Conservation (phyloP, 1,139 yeast species). For the Taphrina deformans region DNA sequence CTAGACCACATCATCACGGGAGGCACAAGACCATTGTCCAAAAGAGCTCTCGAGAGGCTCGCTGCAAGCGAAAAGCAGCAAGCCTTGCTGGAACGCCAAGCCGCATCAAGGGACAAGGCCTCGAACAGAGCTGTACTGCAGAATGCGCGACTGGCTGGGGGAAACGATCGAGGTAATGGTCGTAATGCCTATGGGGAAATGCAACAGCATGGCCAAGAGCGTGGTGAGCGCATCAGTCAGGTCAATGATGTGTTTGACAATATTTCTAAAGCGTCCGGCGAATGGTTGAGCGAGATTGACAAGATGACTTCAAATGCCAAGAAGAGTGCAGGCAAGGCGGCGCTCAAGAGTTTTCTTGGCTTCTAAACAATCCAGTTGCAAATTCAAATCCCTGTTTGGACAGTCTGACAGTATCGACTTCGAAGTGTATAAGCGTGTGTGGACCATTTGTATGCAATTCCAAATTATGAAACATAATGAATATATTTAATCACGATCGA, state of each 20-base stretch:
- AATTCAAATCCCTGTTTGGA: no score
- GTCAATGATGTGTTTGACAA: constrained; percentile 43
- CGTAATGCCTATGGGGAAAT: constrained; percentile 34
- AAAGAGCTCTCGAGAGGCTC: constrained; percentile 42
- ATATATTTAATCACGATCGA: no score
- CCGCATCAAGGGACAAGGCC: constrained; percentile 40
- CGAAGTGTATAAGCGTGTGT: no score
- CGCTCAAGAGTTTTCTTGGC: constrained; percentile 7
- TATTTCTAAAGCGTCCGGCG: constrained; percentile 44
- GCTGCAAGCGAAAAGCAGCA: constrained; percentile 38
- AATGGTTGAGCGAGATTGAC: constrained; percentile 43
- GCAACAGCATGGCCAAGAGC: constrained; percentile 37
- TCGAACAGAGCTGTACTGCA: constrained; percentile 41
- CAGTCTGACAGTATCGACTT: no score
- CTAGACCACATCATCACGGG: constrained; percentile 50
- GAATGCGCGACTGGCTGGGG: constrained; percentile 40
- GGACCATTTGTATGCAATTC: no score
- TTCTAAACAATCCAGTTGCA: no score
- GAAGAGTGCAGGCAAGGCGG: constrained; percentile 35
- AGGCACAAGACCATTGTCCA: constrained; percentile 47
- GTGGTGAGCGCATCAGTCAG: constrained; percentile 42
- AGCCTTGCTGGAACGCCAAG: constrained; percentile 37
- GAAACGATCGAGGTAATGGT: constrained; percentile 39
- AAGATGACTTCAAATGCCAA: constrained; percentile 43
- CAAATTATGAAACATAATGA: no score